Base-by-base conservation (phyloP, 805 yeast genomes). In the Metschnikowia sp. region DNA sequence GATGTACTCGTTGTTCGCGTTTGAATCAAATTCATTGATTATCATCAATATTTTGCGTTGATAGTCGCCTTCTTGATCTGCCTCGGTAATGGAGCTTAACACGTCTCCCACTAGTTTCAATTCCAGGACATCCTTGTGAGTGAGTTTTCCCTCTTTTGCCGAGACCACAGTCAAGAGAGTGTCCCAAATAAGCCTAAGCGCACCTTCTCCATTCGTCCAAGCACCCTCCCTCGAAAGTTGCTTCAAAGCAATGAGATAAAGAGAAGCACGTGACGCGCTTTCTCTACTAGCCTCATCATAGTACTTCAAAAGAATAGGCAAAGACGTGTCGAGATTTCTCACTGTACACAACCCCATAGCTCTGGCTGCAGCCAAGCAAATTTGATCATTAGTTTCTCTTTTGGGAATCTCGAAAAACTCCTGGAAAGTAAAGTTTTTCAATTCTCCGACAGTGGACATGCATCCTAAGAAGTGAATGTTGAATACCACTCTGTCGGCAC, bases 281-380 rank as follows among this genome's bases (percentile, higher is more conserved):
- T 36, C 40, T 9, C 10, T 10, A 26, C 49, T 49, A 8, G 48
- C 49, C 7, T 13, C 31, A 15, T 41, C 51, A 38, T 49, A 54
- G 18, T 45, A 55, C 0, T 51, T 39, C 32, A 82, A 53, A 40
- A 81, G 60, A 2, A 48, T 37, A 0, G 74, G 68, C n/a, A 79
- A 56, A 46, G 74, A 71, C 4, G 52, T 59, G 1, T 60, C 55
- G 7, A 73, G 56, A 50, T 78, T 68, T 33, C 64, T 64, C 3
- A 75, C 64, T 9, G 77, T 67, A 22, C 79, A 59, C 10, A 75
- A 71, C 1, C 87, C 85, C 29, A 82, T 59, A 0, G 84, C 71
- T 41, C 75, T 72, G 1, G 85, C 77, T 1, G 85, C 74, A 19
- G 78, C 77, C 8, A 69, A 52, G 44, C 70, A 71, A 5, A 76